Evolutionary conservation across 2,329 filamentous ascomycete species (phyloP).

Genomic region (Metarhizium robertsii): DNA sequence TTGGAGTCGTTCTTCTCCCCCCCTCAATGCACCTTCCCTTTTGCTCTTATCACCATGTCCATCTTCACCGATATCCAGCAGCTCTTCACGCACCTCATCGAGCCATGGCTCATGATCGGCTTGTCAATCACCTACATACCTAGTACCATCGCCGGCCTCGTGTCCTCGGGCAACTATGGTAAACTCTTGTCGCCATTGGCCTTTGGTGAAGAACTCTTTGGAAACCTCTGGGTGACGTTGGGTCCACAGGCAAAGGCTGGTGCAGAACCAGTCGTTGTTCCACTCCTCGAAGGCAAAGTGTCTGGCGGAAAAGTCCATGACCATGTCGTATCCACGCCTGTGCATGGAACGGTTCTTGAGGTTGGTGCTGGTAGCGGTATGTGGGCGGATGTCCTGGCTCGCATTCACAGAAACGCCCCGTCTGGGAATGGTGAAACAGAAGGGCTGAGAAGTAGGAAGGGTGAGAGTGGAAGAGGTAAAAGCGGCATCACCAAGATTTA

Average conservation of each 20-base stretch:
- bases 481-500: slow-evolving; percentile 39
- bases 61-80: slow-evolving; percentile 14
- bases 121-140: slow-evolving; percentile 41
- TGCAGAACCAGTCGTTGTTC: slow-evolving; percentile 35
- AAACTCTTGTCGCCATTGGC: slow-evolving; percentile 30
- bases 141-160: slow-evolving; percentile 34
- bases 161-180: slow-evolving; percentile 22
- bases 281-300: slow-evolving; percentile 44
- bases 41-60: slow-evolving; percentile 12
- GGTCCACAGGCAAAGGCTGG: slow-evolving; percentile 40
- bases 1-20: not conserved
- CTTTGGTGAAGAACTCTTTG: slow-evolving; percentile 47
- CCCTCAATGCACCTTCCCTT: not conserved
- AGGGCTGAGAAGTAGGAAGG: slow-evolving; percentile 3
- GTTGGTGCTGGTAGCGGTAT: slow-evolving; percentile 52
- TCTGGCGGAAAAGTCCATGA: slow-evolving; percentile 25
- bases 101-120: slow-evolving; percentile 45
- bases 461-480: not conserved
- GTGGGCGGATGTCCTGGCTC: slow-evolving; percentile 47
- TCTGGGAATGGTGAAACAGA: slow-evolving; percentile 6
- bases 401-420: slow-evolving; percentile 12
- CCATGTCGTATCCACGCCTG: slow-evolving; percentile 23
- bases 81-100: slow-evolving; percentile 25
- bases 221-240: slow-evolving; percentile 47
- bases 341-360: slow-evolving; percentile 48